Conservation (phyloP, 139 green algal species). For the Tetraselmis chui region DNA sequence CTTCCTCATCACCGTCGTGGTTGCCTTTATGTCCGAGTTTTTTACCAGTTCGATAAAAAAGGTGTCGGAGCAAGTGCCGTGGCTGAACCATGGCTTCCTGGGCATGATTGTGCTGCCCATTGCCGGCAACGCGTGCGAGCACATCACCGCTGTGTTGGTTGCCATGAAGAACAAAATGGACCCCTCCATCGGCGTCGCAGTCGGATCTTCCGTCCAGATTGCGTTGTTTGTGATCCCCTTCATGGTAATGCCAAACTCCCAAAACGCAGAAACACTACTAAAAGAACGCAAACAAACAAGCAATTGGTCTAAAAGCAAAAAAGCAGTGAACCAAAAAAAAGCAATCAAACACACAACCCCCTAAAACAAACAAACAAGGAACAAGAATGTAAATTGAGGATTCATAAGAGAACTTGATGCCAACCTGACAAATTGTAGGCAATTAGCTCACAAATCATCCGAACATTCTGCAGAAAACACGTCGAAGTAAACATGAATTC, state of each 20-base stretch:
- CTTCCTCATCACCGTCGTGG: constrained; percentile 52
- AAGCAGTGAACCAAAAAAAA: no score
- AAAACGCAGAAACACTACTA: no score
- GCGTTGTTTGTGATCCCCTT: constrained; percentile 79
- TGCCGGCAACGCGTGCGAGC: constrained; percentile 82
- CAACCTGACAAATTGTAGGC: no score
- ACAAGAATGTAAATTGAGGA: no score
- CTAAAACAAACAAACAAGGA: no score
- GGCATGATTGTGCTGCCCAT: constrained; percentile 79
- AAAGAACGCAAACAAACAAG: not conserved
- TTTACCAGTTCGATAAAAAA: constrained; percentile 68
- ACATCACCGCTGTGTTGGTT: constrained; percentile 86
- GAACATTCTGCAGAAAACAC: no score
- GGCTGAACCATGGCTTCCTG: constrained; percentile 70
- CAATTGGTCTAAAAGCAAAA: no score
- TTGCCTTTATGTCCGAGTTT: constrained; percentile 67
- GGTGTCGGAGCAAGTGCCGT: constrained; percentile 41
- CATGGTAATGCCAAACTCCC: constrained; percentile 21
- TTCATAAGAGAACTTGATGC: no score
- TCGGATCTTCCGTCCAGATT: constrained; percentile 39
- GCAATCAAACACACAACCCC: no score
- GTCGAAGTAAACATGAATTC: no score
- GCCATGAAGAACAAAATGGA: constrained; percentile 90
- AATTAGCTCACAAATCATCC: no score
- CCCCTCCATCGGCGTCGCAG: constrained; percentile 55